A percentile compares a stretch with the other conserved stretches of the same genome.
These are phyloP conservation scores for Tolypocladium ophioglossoides DNA, from an alignment of 2,329 filamentous ascomycete genomes.

Conservation along the genomic window DNA sequence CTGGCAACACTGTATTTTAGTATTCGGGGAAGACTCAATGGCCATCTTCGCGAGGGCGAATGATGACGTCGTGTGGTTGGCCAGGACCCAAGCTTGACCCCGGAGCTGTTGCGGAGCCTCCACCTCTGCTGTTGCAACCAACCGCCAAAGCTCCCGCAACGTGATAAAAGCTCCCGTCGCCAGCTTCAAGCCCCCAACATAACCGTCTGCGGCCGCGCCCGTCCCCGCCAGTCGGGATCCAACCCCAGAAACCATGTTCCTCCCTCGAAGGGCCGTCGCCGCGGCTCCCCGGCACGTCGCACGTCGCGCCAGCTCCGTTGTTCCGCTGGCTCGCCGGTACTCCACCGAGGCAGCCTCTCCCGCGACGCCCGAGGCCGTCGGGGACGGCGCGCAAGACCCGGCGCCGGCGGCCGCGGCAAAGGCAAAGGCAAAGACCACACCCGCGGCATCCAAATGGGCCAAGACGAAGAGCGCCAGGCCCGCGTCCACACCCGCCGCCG, in stretches of 20 bases:
- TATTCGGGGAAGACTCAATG: too few relatives aligned
- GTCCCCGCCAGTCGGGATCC: neutral
- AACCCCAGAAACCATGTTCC: slow-evolving; percentile 13
- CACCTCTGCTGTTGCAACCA: neutral
- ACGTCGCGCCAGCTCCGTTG: slow-evolving; percentile 8
- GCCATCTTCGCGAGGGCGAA: neutral
- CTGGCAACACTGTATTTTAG: neutral
- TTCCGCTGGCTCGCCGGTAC: slow-evolving; percentile 10
- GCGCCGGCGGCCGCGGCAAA: neutral
- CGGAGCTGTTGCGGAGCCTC: neutral
- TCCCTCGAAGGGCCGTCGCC: slow-evolving; percentile 12
- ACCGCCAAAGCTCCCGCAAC: neutral
- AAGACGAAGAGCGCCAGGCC: neutral
- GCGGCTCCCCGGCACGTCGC: slow-evolving; percentile 9
- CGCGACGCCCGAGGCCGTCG: neutral
- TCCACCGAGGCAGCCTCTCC: slow-evolving; percentile 10
- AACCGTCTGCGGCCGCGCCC: neutral
- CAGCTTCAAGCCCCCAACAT: neutral
- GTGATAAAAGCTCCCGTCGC: neutral
- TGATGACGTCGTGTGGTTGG: neutral
- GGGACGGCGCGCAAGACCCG: neutral
- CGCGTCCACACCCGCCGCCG: neutral
- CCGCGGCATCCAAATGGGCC: neutral
- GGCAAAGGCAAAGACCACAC: neutral
- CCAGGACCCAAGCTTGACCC: too few relatives aligned